phyloP scores from a whole-genome alignment of 1,284 basidiomycete species.

The Boletus semigastroideus region DNA sequence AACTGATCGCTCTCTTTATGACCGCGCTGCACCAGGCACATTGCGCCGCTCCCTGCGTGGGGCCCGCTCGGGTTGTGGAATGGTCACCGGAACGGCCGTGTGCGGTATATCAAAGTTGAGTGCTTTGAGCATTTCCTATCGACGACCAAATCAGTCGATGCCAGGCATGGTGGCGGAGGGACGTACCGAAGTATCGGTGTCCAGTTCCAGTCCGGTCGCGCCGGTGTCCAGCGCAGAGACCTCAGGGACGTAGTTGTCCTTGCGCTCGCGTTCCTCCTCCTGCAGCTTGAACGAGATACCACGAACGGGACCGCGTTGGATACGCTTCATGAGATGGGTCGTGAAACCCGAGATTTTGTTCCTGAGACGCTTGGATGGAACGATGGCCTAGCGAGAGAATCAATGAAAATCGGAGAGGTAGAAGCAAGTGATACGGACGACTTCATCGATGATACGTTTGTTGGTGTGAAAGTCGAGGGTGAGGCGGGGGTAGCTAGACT shows the following conservation, averaged over 20 bases:
- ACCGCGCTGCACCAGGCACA: slow-evolving; percentile 80
- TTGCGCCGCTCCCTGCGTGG: slow-evolving; percentile 74
- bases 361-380: slow-evolving; percentile 97
- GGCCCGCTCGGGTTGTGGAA: slow-evolving; percentile 71
- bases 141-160: background rate
- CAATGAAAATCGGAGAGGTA: background rate
- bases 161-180: background rate
- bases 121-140: slow-evolving; percentile 78
- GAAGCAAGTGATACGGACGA: slow-evolving; percentile 44
- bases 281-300: slow-evolving; percentile 99
- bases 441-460: slow-evolving; percentile 99
- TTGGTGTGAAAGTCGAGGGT: slow-evolving; percentile 99
- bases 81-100: slow-evolving; percentile 65
- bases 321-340: slow-evolving; percentile 99
- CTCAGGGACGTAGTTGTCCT: slow-evolving; percentile 98
- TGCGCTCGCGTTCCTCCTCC: slow-evolving; percentile 99
- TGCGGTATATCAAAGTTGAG: slow-evolving; percentile 93
- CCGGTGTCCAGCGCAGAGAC: slow-evolving; percentile 89
- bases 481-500: slow-evolving; percentile 84
- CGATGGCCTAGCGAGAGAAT: slow-evolving; percentile 65
- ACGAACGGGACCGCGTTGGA: slow-evolving; percentile 98
- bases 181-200: slow-evolving; percentile 87
- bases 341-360: slow-evolving; percentile 99
- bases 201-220: slow-evolving; percentile 78
- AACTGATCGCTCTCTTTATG: slow-evolving; percentile 6